Evolutionary conservation across 73 alveolate species (phyloP).

Genomic region (Halteria grandinella): DNA sequence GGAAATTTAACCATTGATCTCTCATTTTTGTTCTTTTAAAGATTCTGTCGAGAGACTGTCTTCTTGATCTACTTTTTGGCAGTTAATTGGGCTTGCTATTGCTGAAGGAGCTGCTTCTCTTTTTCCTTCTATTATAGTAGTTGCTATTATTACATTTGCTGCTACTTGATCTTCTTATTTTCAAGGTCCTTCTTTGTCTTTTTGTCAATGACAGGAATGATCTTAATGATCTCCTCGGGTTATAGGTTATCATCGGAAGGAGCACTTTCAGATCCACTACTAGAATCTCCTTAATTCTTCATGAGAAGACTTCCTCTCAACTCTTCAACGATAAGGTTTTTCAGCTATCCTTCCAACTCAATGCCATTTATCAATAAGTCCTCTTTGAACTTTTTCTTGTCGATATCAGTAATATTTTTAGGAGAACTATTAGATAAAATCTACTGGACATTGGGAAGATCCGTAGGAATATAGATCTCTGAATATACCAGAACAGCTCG

Average conservation of each 20-base stretch:
- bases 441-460: constrained; percentile 24
- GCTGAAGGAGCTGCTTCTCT: not conserved
- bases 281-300: constrained; percentile 76
- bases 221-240: constrained; percentile 72
- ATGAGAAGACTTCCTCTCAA: constrained; percentile 66
- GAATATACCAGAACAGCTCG: constrained; percentile 66
- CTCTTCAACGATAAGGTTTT: no score
- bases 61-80: not conserved
- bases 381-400: constrained; percentile 28
- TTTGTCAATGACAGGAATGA: constrained; percentile 78
- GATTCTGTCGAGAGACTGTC: not conserved
- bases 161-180: no score
- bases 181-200: constrained; percentile 42
- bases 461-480: constrained; percentile 43
- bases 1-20: constrained; percentile 28
- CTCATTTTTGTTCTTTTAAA: not conserved
- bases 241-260: constrained; percentile 92
- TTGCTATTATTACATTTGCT: constrained; percentile 8
- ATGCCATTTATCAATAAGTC: not conserved
- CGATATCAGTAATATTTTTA: not conserved
- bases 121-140: not conserved
- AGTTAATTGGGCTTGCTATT: not conserved
- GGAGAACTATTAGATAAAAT: not conserved
- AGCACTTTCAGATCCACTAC: constrained; percentile 87
- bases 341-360: constrained; percentile 27